phyloP scores from a whole-genome alignment of 108 stramenopile species.

The Pseudonitzschia delicatissima region DNA sequence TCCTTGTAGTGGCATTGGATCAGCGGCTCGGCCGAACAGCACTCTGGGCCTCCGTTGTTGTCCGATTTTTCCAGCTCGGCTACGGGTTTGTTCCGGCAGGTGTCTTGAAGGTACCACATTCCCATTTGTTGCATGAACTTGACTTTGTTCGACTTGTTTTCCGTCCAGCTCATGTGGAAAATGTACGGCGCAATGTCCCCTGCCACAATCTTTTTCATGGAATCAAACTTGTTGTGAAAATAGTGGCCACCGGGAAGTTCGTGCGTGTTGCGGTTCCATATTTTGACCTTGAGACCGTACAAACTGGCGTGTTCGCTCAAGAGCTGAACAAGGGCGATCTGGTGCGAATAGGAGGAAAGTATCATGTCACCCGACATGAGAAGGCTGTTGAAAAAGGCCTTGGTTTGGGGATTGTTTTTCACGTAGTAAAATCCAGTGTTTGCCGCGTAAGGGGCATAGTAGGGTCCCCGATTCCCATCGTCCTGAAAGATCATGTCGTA shows the following conservation, averaged over 20 bases:
- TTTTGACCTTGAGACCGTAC: slow-evolving; percentile 69
- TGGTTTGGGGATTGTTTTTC: slow-evolving; percentile 58
- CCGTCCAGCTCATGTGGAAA: slow-evolving; percentile 67
- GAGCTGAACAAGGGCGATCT: slow-evolving; percentile 60
- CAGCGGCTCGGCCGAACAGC: slow-evolving; percentile 61
- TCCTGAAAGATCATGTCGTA: slow-evolving; percentile 77
- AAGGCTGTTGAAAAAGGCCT: slow-evolving; percentile 60
- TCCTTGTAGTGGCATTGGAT: slow-evolving; percentile 75
- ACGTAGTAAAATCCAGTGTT: slow-evolving; percentile 73
- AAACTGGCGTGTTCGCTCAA: slow-evolving; percentile 65
- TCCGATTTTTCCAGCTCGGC: neutral
- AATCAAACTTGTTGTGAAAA: slow-evolving; percentile 37
- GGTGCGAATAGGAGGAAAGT: slow-evolving; percentile 51
- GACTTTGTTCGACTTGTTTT: slow-evolving; percentile 70
- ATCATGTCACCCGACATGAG: slow-evolving; percentile 67
- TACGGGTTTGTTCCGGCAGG: slow-evolving; percentile 23
- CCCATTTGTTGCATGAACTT: slow-evolving; percentile 68
- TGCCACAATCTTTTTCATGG: slow-evolving; percentile 42
- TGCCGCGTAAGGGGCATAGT: slow-evolving; percentile 25
- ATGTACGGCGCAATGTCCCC: slow-evolving; percentile 17
- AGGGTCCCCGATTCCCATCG: slow-evolving; percentile 42
- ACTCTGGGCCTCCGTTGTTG: slow-evolving; percentile 15
- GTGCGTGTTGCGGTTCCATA: slow-evolving; percentile 43
- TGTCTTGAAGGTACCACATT: slow-evolving; percentile 52
- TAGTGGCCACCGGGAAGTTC: slow-evolving; percentile 61